Percentiles rank a stretch among this genome's conserved stretches.
These are phyloP conservation scores for Lactarius akahatsu DNA, from an alignment of 768 basidiomycete species.

Conservation along the genomic window DNA sequence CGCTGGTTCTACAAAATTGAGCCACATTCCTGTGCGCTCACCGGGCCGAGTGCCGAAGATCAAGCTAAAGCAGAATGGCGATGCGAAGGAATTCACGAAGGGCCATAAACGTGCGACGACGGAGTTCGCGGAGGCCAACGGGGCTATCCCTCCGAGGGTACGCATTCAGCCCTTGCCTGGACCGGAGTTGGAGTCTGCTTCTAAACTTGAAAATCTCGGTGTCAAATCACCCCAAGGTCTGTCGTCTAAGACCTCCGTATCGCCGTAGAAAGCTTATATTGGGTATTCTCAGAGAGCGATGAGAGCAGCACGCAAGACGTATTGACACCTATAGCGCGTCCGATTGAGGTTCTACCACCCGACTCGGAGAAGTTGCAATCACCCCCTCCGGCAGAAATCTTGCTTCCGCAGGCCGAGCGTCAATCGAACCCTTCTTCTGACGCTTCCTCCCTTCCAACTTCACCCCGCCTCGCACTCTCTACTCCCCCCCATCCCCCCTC, in stretches of 20 bases:
- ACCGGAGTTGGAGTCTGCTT: slow-evolving; percentile 7
- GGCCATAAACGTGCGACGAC: slow-evolving; percentile 34
- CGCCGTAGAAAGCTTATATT: slow-evolving; percentile 26
- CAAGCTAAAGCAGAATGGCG: slow-evolving; percentile 8
- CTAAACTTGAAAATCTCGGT: slow-evolving; percentile 5
- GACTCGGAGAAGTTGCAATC: slow-evolving; percentile 33
- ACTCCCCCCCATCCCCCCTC: slow-evolving; percentile 41
- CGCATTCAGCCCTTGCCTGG: slow-evolving; percentile 16
- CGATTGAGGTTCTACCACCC: slow-evolving; percentile 21
- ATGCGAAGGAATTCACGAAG: slow-evolving; percentile 30
- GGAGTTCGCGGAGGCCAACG: slow-evolving; percentile 34
- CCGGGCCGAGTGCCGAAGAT: slow-evolving; percentile 37
- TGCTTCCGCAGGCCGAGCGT: not conserved
- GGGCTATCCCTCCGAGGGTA: slow-evolving; percentile 32
- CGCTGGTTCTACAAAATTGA: slow-evolving; percentile 34
- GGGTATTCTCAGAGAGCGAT: slow-evolving; percentile 39
- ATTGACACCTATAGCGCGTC: slow-evolving; percentile 22
- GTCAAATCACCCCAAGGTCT: slow-evolving; percentile 15
- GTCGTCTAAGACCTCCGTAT: slow-evolving; percentile 28
- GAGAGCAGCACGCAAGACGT: slow-evolving; percentile 33
- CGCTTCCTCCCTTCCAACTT: slow-evolving; percentile 22
- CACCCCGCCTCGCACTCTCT: slow-evolving; percentile 32
- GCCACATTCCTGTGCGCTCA: slow-evolving; percentile 48
- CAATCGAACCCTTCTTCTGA: slow-evolving; percentile 2
- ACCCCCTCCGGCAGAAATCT: slow-evolving; percentile 31